These are phyloP conservation scores for Aspergillus affinis DNA, from an alignment of 495 filamentous ascomycete species.

Conservation along the genomic window DNA sequence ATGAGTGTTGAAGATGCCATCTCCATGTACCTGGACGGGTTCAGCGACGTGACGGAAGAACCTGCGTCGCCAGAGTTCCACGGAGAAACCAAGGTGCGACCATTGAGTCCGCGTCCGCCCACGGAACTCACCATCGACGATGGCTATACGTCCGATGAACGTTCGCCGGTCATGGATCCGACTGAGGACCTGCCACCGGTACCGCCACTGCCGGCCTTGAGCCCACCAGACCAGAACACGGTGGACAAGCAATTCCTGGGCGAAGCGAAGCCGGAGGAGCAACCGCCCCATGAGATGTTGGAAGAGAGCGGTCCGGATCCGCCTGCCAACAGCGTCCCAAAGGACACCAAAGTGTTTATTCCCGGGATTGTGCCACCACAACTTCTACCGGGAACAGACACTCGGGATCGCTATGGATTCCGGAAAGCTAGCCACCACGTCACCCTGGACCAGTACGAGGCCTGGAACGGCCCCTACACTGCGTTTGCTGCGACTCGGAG, in stretches of 20 bases:
- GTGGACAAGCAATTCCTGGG: conserved; percentile 15
- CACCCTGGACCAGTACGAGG: conserved; percentile 72
- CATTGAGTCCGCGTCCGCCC: conserved; percentile 31
- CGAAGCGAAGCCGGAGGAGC: conserved; percentile 6
- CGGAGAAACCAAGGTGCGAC: conserved; percentile 33
- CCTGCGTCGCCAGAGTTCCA: conserved; percentile 34
- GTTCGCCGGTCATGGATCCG: conserved; percentile 20
- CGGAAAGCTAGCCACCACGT: conserved; percentile 83
- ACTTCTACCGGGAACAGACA: conserved; percentile 31
- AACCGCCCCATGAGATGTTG: conserved; percentile 13
- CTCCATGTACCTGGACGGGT: conserved; percentile 87
- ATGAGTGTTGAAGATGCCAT: conserved; percentile 92
- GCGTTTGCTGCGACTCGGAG: conserved; percentile 66
- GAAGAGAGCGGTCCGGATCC: conserved; percentile 26
- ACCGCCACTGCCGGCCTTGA: conserved; percentile 26
- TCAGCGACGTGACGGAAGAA: conserved; percentile 58
- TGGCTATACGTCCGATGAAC: conserved; percentile 21
- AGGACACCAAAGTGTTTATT: conserved; percentile 41
- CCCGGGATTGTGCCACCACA: conserved; percentile 43
- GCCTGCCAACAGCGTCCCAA: conserved; percentile 23
- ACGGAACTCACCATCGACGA: conserved; percentile 30
- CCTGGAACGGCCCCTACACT: conserved; percentile 72
- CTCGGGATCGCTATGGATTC: conserved; percentile 88
- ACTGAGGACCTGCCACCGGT: conserved; percentile 27
- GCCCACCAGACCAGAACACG: conserved; percentile 18